Percentiles rank a stretch among this genome's conserved stretches.
These are phyloP conservation scores for Eimeria praecox DNA, from an alignment of 169 alveolate species.

Conservation along the genomic window DNA sequence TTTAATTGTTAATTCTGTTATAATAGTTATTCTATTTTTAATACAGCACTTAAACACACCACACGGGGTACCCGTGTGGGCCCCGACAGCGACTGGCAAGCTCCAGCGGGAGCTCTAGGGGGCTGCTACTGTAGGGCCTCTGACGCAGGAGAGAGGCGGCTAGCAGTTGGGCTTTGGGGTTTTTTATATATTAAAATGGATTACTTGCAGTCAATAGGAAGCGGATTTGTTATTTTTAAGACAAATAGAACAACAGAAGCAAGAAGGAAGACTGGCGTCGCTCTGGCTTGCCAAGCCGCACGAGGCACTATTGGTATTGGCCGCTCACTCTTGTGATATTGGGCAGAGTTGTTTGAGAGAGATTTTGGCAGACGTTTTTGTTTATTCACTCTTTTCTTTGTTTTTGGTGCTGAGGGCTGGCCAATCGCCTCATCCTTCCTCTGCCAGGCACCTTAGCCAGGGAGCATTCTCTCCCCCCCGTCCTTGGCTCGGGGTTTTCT, in stretches of 20 bases:
- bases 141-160: background rate
- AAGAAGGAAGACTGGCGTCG: background rate
- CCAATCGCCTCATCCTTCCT: too few relatives aligned
- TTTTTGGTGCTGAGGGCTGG: too few relatives aligned
- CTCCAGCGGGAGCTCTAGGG: background rate
- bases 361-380: too few relatives aligned
- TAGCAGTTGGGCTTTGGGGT: background rate
- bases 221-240: background rate
- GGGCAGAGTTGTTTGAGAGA: background rate
- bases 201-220: background rate
- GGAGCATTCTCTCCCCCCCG: too few relatives aligned
- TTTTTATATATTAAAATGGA: background rate
- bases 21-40: too few relatives aligned
- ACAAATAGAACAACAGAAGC: background rate
- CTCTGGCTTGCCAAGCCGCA: background rate
- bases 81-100: background rate
- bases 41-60: too few relatives aligned
- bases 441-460: too few relatives aligned
- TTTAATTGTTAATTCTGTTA: too few relatives aligned
- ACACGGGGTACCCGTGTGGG: too few relatives aligned
- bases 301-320: background rate
- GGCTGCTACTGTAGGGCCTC: slow-evolving; percentile 16
- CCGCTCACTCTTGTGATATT: background rate
- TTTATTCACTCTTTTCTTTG: too few relatives aligned
- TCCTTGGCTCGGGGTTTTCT: background rate